Conservation (phyloP, 331 rosid species). For the Acacia pycnantha region DNA sequence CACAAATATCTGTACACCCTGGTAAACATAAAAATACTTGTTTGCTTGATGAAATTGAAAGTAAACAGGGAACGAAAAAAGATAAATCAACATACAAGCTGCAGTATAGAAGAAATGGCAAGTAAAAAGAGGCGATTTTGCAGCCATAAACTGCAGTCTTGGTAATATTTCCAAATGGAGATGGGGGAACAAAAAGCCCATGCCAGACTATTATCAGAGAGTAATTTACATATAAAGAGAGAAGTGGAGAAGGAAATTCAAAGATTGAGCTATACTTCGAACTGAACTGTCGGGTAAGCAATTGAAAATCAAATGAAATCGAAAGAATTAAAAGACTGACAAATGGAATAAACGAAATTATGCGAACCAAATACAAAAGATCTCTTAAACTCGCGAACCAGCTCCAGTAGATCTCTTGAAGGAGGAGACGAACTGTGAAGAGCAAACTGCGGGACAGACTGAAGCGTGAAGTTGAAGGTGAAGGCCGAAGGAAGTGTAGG, state of each 20-base stretch:
- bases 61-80: background rate
- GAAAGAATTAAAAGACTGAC: background rate
- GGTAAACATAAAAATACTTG: conserved; percentile 21
- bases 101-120: background rate
- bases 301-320: conserved; percentile 6
- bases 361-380: background rate
- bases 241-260: background rate
- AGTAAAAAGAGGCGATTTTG: background rate
- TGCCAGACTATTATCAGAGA: background rate
- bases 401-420: background rate
- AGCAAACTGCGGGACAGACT: background rate
- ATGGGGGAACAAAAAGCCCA: background rate
- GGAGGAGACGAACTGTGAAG: background rate
- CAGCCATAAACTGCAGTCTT: background rate
- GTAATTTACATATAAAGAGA: background rate
- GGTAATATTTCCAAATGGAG: background rate
- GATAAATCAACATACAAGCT: background rate
- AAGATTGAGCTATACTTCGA: conserved; percentile 16
- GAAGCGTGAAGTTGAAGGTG: background rate
- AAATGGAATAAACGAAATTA: background rate
- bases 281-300: background rate
- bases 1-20: background rate
- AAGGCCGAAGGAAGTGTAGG: background rate
- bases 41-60: background rate
- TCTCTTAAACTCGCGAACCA: background rate